Evolutionary conservation across 257 asterid genomes (phyloP).

Genomic region (Solanum boliviense): DNA sequence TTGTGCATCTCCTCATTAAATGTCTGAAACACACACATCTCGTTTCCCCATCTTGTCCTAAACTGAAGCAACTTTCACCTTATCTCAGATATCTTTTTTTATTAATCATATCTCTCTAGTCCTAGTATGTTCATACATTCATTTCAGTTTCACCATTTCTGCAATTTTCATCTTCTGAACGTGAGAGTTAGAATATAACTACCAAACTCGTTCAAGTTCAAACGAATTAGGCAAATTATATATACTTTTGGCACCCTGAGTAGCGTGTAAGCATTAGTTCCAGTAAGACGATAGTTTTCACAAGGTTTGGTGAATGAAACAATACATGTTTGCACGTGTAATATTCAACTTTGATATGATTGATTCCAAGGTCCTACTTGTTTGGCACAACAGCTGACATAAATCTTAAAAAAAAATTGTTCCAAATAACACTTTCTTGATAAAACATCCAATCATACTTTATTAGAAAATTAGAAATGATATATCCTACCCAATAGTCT

Average conservation of each 20-base stretch:
- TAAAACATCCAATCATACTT: neutral
- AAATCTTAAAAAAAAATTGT: neutral
- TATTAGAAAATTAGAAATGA: neutral
- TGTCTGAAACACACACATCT: neutral
- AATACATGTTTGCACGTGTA: neutral
- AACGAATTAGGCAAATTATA: neutral
- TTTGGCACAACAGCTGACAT: neutral
- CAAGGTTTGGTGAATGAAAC: neutral
- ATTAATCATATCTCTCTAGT: neutral
- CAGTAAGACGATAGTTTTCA: neutral
- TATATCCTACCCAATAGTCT: neutral
- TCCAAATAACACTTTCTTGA: conserved; percentile 3
- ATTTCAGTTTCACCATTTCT: too few relatives aligned
- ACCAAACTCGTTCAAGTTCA: neutral
- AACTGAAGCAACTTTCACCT: neutral
- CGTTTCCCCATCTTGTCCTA: neutral
- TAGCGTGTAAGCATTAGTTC: neutral
- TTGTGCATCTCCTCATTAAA: neutral
- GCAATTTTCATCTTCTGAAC: neutral
- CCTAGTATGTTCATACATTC: neutral
- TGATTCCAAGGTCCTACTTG: conserved; percentile 4
- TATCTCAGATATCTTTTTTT: too few relatives aligned
- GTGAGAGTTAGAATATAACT: neutral
- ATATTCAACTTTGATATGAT: neutral
- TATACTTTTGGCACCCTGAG: neutral